Evolutionary conservation across 805 yeast species (phyloP).

Genomic region (Alloascoidea hylecoeti): DNA sequence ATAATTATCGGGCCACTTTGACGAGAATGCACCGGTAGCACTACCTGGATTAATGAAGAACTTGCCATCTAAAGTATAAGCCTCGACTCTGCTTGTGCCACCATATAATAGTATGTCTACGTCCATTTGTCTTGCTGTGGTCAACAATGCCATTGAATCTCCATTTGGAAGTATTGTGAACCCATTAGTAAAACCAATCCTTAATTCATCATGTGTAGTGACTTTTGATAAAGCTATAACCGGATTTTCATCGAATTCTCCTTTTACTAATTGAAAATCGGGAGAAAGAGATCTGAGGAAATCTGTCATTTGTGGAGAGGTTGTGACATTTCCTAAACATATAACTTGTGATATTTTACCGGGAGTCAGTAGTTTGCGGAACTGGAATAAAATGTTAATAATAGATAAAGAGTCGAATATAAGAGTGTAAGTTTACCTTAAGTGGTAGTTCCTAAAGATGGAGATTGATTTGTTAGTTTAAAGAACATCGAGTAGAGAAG

Average conservation of each 20-base stretch:
- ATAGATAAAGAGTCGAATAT: background rate
- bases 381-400: slow-evolving; percentile 22
- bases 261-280: slow-evolving; percentile 63
- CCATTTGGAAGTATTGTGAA: slow-evolving; percentile 70
- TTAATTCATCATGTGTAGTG: slow-evolving; percentile 53
- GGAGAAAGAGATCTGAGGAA: slow-evolving; percentile 59
- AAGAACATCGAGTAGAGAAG: slow-evolving; percentile 5
- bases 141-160: slow-evolving; percentile 74
- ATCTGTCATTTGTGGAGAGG: slow-evolving; percentile 44
- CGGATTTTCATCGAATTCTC: slow-evolving; percentile 56
- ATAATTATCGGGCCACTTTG: slow-evolving; percentile 46
- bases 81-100: slow-evolving; percentile 86
- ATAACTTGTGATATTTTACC: slow-evolving; percentile 79
- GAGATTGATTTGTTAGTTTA: slow-evolving; percentile 5
- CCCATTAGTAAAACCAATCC: slow-evolving; percentile 79
- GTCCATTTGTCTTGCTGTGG: slow-evolving; percentile 80
- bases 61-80: slow-evolving; percentile 83
- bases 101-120: slow-evolving; percentile 90
- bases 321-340: slow-evolving; percentile 73
- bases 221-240: slow-evolving; percentile 49
- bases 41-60: slow-evolving; percentile 95
- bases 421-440: slow-evolving; percentile 16
- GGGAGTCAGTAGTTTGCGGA: slow-evolving; percentile 65
- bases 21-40: slow-evolving; percentile 80
- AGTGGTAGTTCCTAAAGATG: slow-evolving; percentile 26